phyloP scores from a whole-genome alignment of 75 land plant species.

The Cryptomeria japonica region DNA sequence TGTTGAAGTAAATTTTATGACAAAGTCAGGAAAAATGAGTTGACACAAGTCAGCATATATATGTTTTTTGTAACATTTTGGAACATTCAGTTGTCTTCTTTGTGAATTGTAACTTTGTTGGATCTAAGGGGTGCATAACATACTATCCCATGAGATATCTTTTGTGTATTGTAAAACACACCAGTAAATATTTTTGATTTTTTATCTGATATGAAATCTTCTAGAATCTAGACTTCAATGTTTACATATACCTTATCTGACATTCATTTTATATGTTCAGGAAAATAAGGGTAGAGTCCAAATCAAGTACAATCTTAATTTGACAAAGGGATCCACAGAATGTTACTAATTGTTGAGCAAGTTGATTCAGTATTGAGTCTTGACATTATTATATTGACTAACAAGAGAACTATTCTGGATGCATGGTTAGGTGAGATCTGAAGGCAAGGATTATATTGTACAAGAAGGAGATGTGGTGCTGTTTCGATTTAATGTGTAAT shows the following conservation, averaged over 20 bases:
- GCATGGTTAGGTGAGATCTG: slow-evolving; percentile 74
- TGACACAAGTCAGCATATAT: background rate
- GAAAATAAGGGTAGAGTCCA: background rate
- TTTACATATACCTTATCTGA: background rate
- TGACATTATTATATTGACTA: background rate
- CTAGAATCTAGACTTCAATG: background rate
- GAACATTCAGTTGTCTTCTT: background rate
- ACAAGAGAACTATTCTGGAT: background rate
- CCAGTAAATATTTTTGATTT: background rate
- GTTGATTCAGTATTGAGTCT: background rate
- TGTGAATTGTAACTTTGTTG: background rate
- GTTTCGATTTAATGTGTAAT: slow-evolving; percentile 89
- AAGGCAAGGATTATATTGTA: slow-evolving; percentile 94
- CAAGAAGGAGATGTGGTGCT: slow-evolving; percentile 99
- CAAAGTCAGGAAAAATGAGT: background rate
- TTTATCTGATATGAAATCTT: background rate
- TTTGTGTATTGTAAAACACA: background rate
- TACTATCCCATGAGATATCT: background rate
- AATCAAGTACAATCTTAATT: background rate
- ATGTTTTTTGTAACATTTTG: background rate
- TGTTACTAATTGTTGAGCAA: background rate
- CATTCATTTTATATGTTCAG: background rate
- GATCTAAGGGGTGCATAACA: background rate
- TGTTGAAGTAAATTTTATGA: background rate
- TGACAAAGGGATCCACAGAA: background rate